Evolutionary conservation across 257 asterid species (phyloP), one percentile per base, ranked within the genome.

Genomic region (Gentiana dahurica): DNA sequence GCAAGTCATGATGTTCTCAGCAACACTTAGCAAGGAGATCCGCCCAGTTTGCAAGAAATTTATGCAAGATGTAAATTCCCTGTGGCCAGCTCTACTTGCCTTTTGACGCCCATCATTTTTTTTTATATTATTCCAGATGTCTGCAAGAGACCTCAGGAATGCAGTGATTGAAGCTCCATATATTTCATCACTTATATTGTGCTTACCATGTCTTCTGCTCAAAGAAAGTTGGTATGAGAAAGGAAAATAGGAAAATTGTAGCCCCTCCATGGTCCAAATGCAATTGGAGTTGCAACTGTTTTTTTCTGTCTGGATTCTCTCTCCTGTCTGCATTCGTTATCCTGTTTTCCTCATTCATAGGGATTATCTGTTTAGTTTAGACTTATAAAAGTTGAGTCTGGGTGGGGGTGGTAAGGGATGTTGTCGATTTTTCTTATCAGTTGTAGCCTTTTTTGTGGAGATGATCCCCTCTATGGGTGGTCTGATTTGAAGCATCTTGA

Each of bases 1-100:
- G 77, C 95, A 86, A 78, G 95, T 86, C 13, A 86, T 83, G 95
- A 86, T 86, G 95, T 86, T 86, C 67, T 83, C 91, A 11, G 94
- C 95, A 44, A 87, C 96, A 13, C 89, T 87, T 64, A 81, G 95
- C 82, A 87, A 87, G 79, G 94, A 81, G 70, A 87, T 84, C 55
- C 94, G 94, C 52, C 95, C 95, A 0, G 85, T 87, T 64, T 87
- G 95, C 88, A 87, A 84, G 83, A 87, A 87, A 64, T 87, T 87
- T 61, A 87, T 87, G 94, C 94, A 81, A 84, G 94, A 87, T 77
- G 96, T 87, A 84, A 87, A 41, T 87, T 77, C 80, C 71, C 82
- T 64, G 63, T 85, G 85, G 81, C 88, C 87, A 73, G 82, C 68
- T 75, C 78, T 77, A 70, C 79, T 84, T 77, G 83, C 75, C 67